A percentile compares a stretch with the other conserved stretches of the same genome.
These are phyloP conservation scores for Podospora tetraspora DNA, from an alignment of 495 filamentous ascomycete species.

Conservation along the genomic window DNA sequence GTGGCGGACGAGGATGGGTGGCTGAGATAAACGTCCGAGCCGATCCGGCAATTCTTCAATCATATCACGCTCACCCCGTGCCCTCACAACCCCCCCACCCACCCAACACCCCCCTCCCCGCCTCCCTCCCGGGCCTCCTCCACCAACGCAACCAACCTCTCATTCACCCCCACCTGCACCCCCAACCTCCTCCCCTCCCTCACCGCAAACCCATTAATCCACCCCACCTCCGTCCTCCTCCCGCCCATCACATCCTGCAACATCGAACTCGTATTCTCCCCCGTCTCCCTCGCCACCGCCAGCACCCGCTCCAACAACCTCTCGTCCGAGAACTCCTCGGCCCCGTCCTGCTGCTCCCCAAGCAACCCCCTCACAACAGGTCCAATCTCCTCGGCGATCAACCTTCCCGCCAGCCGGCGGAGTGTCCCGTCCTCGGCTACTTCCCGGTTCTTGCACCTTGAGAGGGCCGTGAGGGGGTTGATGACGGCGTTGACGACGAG, in stretches of 20 bases:
- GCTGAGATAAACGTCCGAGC: background rate
- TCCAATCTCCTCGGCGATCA: constrained; percentile 62
- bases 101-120: background rate
- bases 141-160: background rate
- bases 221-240: constrained; percentile 65
- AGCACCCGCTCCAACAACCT: constrained; percentile 7
- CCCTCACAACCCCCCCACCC: background rate
- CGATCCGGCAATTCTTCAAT: background rate
- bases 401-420: constrained; percentile 43
- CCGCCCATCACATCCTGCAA: constrained; percentile 62
- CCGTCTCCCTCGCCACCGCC: constrained; percentile 53
- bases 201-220: constrained; percentile 74
- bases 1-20: constrained; percentile 14
- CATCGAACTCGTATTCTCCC: constrained; percentile 71
- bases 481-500: constrained; percentile 74
- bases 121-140: background rate
- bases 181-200: constrained; percentile 36
- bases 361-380: constrained; percentile 50
- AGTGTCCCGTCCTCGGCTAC: constrained; percentile 53
- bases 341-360: background rate
- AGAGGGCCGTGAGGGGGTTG: constrained; percentile 72
- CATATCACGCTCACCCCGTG: background rate
- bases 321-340: background rate
- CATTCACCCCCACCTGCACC: background rate
- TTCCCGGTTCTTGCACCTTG: constrained; percentile 67